phyloP scores from a whole-genome alignment of 352 stramenopile species.

The Globisporangium nodosum region DNA sequence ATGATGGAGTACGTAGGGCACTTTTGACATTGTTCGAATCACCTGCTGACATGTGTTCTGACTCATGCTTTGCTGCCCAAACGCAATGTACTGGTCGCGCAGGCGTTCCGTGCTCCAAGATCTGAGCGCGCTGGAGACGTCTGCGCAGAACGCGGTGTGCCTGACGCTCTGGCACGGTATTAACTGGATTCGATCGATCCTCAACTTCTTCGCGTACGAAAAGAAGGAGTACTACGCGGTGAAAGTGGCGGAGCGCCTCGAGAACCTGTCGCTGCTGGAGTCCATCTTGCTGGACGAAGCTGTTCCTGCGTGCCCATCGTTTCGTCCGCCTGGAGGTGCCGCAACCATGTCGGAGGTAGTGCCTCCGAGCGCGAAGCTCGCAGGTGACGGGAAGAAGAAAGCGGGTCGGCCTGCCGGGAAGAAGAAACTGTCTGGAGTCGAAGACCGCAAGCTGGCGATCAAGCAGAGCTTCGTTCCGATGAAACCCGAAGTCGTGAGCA shows the following conservation, averaged over 20 bases:
- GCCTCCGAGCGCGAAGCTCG: conserved; percentile 3
- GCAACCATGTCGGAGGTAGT: conserved; percentile 2
- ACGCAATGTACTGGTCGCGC: background rate
- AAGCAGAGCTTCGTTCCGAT: conserved; percentile 26
- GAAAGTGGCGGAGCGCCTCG: conserved; percentile 37
- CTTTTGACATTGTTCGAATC: background rate
- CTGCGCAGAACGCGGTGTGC: conserved; percentile 37
- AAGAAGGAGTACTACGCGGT: conserved; percentile 20
- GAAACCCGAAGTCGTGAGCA: conserved; percentile 25
- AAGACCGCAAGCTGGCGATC: conserved; percentile 19
- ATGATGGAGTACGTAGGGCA: conserved; percentile 44
- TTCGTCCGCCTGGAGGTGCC: conserved; percentile 20
- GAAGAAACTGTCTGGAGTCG: conserved; percentile 5
- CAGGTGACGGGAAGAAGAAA: conserved; percentile 21
- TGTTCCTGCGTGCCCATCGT: conserved; percentile 19
- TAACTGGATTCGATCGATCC: conserved; percentile 57
- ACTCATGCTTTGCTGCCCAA: background rate
- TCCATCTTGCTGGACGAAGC: conserved; percentile 31
- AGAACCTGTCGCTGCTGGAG: conserved; percentile 38
- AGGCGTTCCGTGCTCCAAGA: conserved; percentile 43
- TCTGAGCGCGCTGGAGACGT: conserved; percentile 25
- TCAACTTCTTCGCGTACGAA: conserved; percentile 49
- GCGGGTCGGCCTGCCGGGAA: conserved; percentile 16
- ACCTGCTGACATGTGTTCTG: background rate
- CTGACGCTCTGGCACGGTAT: conserved; percentile 44